These are phyloP conservation scores for Fusarium coffeatum DNA, from an alignment of 2,329 filamentous ascomycete species.

Conservation along the genomic window DNA sequence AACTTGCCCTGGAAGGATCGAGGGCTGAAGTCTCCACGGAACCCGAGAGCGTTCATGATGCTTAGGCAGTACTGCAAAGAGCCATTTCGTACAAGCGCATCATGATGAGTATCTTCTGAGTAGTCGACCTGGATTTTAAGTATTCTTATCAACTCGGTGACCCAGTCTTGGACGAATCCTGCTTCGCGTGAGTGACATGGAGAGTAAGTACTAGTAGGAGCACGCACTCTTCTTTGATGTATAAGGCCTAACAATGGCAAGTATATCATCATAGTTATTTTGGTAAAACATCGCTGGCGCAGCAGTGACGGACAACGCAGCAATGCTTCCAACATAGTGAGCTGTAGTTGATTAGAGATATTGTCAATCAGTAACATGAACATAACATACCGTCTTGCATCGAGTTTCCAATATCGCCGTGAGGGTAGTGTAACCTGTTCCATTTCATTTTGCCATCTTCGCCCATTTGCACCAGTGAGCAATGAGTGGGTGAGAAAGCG, in stretches of 20 bases:
- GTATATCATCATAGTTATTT: slow-evolving; percentile 75
- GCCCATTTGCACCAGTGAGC: slow-evolving; percentile 67
- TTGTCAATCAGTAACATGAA: background rate
- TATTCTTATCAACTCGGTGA: slow-evolving; percentile 74
- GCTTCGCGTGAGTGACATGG: slow-evolving; percentile 29
- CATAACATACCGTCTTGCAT: slow-evolving; percentile 60
- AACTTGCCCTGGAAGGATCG: slow-evolving; percentile 78
- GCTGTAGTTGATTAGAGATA: slow-evolving; percentile 52
- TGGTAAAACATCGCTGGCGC: slow-evolving; percentile 59
- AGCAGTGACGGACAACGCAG: slow-evolving; percentile 67
- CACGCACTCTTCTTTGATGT: slow-evolving; percentile 50
- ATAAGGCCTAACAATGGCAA: slow-evolving; percentile 72
- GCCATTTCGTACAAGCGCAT: slow-evolving; percentile 78
- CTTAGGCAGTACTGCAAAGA: slow-evolving; percentile 81
- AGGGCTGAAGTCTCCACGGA: slow-evolving; percentile 69
- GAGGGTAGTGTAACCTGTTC: slow-evolving; percentile 65
- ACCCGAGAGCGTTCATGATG: slow-evolving; percentile 82
- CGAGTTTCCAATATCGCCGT: slow-evolving; percentile 60
- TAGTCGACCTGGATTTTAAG: slow-evolving; percentile 84
- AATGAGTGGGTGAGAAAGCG: slow-evolving; percentile 70
- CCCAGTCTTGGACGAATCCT: slow-evolving; percentile 72
- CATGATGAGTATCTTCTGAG: slow-evolving; percentile 77
- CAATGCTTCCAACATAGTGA: slow-evolving; percentile 68
- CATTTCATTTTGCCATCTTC: slow-evolving; percentile 70
- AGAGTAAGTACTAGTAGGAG: background rate